Conservation (phyloP, 2,329 filamentous ascomycete species). For the Sclerotiophoma versabilis region DNA sequence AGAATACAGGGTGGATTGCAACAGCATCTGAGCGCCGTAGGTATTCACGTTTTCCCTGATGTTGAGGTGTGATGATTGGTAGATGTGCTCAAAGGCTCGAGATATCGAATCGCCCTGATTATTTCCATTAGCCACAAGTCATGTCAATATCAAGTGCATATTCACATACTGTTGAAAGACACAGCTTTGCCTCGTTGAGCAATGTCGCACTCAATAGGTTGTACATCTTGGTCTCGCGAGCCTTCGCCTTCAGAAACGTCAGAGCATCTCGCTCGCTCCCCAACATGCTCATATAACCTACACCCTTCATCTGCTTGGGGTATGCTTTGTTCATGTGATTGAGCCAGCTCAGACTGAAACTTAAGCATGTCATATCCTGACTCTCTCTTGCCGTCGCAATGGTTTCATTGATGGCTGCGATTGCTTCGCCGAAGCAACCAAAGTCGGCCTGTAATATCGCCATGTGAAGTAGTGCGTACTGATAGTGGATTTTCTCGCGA, state of each 20-base stretch:
- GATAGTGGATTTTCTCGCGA: slow-evolving; percentile 83
- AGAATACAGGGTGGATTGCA: slow-evolving; percentile 77
- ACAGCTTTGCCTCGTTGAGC: slow-evolving; percentile 83
- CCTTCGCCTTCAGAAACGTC: slow-evolving; percentile 82
- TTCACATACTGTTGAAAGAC: slow-evolving; percentile 71
- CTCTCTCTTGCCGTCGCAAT: slow-evolving; percentile 95
- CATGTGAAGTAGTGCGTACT: slow-evolving; percentile 92
- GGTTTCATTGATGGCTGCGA: slow-evolving; percentile 94
- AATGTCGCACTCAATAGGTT: slow-evolving; percentile 82
- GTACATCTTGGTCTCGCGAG: slow-evolving; percentile 87
- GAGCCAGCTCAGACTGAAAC: slow-evolving; percentile 94
- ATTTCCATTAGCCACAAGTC: slow-evolving; percentile 1
- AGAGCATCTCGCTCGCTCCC: slow-evolving; percentile 83
- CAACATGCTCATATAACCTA: slow-evolving; percentile 75
- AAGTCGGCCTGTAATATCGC: slow-evolving; percentile 95
- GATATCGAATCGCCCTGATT: slow-evolving; percentile 63
- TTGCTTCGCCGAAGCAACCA: slow-evolving; percentile 85
- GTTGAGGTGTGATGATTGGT: slow-evolving; percentile 83
- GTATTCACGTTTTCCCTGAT: slow-evolving; percentile 78
- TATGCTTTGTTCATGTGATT: slow-evolving; percentile 92
- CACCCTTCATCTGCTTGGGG: slow-evolving; percentile 73
- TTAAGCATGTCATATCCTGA: slow-evolving; percentile 88
- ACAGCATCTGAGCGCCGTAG: slow-evolving; percentile 75
- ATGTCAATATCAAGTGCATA: neutral
- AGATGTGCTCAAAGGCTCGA: slow-evolving; percentile 75